Evolutionary conservation across 2,329 filamentous ascomycete genomes (phyloP), one percentile per base, ranked within the genome.

Genomic region (Gliomastix tumulicola): DNA sequence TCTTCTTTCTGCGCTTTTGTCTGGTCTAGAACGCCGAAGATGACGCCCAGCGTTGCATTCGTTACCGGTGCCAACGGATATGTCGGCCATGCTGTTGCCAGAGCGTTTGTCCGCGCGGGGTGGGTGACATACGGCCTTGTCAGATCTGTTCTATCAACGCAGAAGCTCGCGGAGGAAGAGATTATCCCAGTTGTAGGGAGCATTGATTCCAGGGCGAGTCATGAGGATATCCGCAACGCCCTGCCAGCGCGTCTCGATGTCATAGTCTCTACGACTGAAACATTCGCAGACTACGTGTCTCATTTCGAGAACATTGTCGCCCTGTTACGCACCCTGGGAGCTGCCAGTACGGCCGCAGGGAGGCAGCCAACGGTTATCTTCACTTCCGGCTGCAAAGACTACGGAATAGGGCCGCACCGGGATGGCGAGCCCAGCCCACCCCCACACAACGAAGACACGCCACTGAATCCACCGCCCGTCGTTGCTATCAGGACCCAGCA

Each of bases 381-480:
- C 45, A 65, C 59, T 8, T 68, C 62, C 3, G 68, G 69, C 0
- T 71, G 68, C 49, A 71, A 71, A 41, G 68, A 71, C 46, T 72
- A 71, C 41, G 67, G 68, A 2, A 28, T 28, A 28, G 51, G 41
- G 7, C 51, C 53, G 8, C 31, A 45, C 33, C 32, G 60, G 44
- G 55, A 66, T 32, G 59, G 58, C 4, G 49, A 55, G 0, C 42
- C 54, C 0, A 49, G 41, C 1, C 53, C 71, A 3, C 42, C 44
- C 7, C 59, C 65, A 13, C 68, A 71, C 32, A 62, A 57, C 0
- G 67, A 71, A 43, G 43, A 53, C 0, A 63, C 62, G 0, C 60
- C 63, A 0, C 37, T 69, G 12, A 28, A 16, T n/a, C 47, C 55
- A 0, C 42, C 47, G 0, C 15, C 60, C 1, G 11, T 63, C 0